Conservation (phyloP, 2,329 filamentous ascomycete genomes). For the Tympanopsis confertula region DNA sequence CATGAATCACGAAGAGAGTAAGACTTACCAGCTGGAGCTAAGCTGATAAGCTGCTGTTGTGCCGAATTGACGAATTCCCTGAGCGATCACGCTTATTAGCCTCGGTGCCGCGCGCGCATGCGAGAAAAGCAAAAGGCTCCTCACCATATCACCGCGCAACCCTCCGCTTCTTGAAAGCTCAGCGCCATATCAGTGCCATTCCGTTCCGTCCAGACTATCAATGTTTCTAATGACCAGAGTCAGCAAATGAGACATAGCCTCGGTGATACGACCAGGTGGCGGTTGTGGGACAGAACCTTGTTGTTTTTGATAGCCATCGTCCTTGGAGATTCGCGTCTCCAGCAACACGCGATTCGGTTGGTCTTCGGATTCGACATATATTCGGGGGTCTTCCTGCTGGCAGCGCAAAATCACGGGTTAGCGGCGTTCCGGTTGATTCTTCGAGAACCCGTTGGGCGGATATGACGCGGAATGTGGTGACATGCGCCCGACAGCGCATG, state of each 20-base stretch:
- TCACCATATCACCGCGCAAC: slow-evolving; percentile 61
- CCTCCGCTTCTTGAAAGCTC: slow-evolving; percentile 67
- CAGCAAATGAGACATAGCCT: slow-evolving; percentile 11
- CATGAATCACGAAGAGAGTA: neutral
- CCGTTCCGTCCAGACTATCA: slow-evolving; percentile 67
- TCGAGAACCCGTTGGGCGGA: too few relatives aligned
- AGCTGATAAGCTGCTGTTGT: slow-evolving; percentile 44
- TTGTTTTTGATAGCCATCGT: slow-evolving; percentile 68
- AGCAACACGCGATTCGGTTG: slow-evolving; percentile 53
- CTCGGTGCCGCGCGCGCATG: neutral
- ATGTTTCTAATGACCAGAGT: slow-evolving; percentile 40
- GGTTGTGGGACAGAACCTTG: slow-evolving; percentile 38
- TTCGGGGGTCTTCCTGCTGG: slow-evolving; percentile 52
- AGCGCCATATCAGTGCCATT: slow-evolving; percentile 66
- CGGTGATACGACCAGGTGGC: slow-evolving; percentile 4
- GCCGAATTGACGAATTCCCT: slow-evolving; percentile 63
- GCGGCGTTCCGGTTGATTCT: slow-evolving; percentile 9
- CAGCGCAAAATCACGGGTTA: slow-evolving; percentile 5
- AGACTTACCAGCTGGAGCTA: slow-evolving; percentile 37
- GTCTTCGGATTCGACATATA: slow-evolving; percentile 63
- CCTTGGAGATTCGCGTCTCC: slow-evolving; percentile 59
- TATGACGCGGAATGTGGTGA: too few relatives aligned
- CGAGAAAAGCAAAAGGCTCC: slow-evolving; percentile 8
- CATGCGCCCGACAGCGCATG: too few relatives aligned
- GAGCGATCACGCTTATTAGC: slow-evolving; percentile 7